phyloP scores from a whole-genome alignment of 148 eudicot species.

The Oxyria digyna region DNA sequence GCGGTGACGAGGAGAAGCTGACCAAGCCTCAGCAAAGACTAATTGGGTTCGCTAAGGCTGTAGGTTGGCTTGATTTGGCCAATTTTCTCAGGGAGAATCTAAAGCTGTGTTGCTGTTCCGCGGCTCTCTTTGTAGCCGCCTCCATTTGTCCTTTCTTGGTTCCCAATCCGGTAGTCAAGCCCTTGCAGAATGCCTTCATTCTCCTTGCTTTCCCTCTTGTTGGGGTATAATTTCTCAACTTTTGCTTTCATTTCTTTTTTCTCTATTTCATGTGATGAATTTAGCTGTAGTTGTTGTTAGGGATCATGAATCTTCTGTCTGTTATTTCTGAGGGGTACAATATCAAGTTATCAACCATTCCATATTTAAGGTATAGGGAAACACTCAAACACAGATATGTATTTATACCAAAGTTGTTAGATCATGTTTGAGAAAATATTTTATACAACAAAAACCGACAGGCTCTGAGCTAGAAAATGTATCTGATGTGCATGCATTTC shows the following conservation, averaged over 20 bases:
- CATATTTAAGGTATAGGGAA: not conserved
- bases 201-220: conserved; percentile 77
- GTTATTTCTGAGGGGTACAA: not conserved
- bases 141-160: conserved; percentile 57
- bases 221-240: conserved; percentile 41
- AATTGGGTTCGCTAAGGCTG: conserved; percentile 42
- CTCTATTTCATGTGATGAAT: too few species aligned
- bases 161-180: conserved; percentile 35
- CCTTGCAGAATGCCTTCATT: conserved; percentile 47
- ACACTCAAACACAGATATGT: not conserved
- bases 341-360: not conserved
- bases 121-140: conserved; percentile 57
- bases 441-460: not conserved
- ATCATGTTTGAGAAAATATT: not conserved
- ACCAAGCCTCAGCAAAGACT: conserved; percentile 44
- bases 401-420: not conserved
- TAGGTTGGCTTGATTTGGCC: conserved; percentile 68
- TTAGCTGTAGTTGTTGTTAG: too few species aligned
- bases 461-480: not conserved
- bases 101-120: conserved; percentile 66
- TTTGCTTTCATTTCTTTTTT: not conserved
- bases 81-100: conserved; percentile 66
- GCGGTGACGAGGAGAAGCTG: conserved; percentile 17
- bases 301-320: too few species aligned
- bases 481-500: not conserved